A percentile compares a stretch with the other conserved stretches of the same genome.
phyloP scores from a whole-genome alignment of 164 flowering plant genomes.

The Brasenia schreberi region DNA sequence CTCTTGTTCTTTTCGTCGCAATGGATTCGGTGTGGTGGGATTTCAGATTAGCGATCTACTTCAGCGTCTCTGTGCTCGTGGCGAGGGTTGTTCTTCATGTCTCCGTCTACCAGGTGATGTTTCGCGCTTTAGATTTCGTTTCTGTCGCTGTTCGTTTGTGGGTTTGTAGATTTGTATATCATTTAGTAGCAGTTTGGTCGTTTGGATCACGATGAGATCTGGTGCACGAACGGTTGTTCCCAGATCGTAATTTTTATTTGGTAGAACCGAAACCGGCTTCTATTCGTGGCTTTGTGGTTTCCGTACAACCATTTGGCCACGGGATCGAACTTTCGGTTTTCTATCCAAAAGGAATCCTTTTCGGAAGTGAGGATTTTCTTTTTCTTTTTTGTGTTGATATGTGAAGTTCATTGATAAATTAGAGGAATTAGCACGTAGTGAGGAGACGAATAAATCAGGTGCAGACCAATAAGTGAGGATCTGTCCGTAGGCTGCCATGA shows the following conservation, averaged over 20 bases:
- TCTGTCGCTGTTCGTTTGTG: background rate
- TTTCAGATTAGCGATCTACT: slow-evolving; percentile 32
- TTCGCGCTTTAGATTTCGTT: background rate
- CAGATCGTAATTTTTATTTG: background rate
- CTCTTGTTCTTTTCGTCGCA: background rate
- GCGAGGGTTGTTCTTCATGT: slow-evolving; percentile 50
- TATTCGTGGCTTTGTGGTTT: background rate
- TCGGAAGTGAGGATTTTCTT: background rate
- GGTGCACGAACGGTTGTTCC: too few relatives aligned
- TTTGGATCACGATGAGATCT: background rate
- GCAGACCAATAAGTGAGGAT: too few relatives aligned
- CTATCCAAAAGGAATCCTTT: too few relatives aligned
- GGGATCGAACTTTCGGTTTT: too few relatives aligned
- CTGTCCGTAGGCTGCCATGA: too few relatives aligned
- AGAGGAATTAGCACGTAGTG: too few relatives aligned
- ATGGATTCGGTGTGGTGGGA: slow-evolving; percentile 4
- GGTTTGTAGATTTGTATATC: too few relatives aligned
- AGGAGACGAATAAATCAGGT: too few relatives aligned
- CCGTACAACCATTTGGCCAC: too few relatives aligned
- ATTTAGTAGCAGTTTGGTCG: background rate
- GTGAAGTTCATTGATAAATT: too few relatives aligned
- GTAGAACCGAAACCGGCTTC: background rate
- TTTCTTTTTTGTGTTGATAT: background rate
- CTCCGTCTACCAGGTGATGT: slow-evolving; percentile 50
- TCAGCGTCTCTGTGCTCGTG: slow-evolving; percentile 34